phyloP scores from a whole-genome alignment of 305 asterid genomes.

The Solanum hybrid region DNA sequence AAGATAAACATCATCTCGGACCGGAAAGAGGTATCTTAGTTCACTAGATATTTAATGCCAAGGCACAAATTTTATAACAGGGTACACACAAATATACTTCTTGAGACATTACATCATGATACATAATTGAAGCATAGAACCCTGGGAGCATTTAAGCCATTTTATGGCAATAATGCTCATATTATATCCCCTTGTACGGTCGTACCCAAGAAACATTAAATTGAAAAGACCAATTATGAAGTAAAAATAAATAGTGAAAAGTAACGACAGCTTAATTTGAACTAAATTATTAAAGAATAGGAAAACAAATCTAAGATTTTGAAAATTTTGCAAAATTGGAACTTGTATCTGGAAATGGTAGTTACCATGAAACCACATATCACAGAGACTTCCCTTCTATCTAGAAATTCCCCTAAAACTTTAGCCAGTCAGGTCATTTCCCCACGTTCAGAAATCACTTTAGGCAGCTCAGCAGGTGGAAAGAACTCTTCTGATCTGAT shows the following conservation, averaged over 20 bases:
- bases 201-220: background rate
- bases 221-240: background rate
- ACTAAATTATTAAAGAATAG: slow-evolving; percentile 3
- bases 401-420: background rate
- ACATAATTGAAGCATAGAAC: background rate
- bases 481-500: background rate
- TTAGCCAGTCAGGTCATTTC: background rate
- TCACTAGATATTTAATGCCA: background rate
- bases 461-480: background rate
- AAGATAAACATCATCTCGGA: background rate
- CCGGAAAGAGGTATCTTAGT: background rate
- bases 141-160: background rate
- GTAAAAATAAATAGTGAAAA: background rate
- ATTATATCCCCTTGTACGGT: background rate
- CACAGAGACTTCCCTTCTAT: background rate
- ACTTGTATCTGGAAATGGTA: background rate
- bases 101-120: background rate
- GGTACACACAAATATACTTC: background rate
- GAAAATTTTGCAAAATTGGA: background rate
- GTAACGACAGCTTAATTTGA: background rate
- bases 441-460: background rate
- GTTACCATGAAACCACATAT: background rate
- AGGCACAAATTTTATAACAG: background rate
- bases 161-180: background rate
- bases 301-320: background rate